A percentile compares a stretch with the other conserved stretches of the same genome.
Evolutionary conservation across 148 eudicot species (phyloP).

Genomic region (Vaccinium corymbosum): DNA sequence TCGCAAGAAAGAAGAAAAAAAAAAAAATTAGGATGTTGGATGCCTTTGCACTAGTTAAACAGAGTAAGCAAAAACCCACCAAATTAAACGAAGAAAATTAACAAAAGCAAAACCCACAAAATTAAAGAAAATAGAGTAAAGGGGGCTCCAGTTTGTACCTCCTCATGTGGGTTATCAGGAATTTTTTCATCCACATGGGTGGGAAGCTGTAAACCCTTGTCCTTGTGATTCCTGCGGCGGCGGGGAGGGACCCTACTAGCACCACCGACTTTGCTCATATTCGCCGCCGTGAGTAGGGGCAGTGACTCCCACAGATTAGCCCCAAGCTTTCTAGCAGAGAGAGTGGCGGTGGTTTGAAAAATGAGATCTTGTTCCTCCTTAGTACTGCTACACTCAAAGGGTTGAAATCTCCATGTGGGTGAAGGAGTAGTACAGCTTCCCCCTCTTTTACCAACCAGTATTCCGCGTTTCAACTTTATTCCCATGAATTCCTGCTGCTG

Average conservation of each 20-base stretch:
- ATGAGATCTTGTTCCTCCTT: constrained; percentile 16
- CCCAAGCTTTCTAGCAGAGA: constrained; percentile 71
- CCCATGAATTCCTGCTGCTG: constrained; percentile 45
- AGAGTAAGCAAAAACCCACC: background rate
- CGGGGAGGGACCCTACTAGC: constrained; percentile 16
- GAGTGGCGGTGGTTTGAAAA: constrained; percentile 1
- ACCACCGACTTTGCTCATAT: constrained; percentile 34
- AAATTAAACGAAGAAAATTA: background rate
- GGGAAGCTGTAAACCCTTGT: constrained; percentile 31
- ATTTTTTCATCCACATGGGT: constrained; percentile 25
- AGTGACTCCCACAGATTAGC: constrained; percentile 70
- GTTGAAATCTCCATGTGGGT: constrained; percentile 58
- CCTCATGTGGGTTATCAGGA: constrained; percentile 30
- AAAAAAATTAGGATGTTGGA: too few relatives aligned
- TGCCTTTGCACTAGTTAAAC: background rate
- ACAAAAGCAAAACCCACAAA: background rate
- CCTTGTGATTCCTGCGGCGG: constrained; percentile 21
- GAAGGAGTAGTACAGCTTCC: constrained; percentile 60
- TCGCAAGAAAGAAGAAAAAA: background rate
- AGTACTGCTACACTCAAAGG: constrained; percentile 13
- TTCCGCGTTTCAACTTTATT: constrained; percentile 53
- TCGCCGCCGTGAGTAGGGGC: constrained; percentile 35
- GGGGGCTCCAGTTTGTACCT: constrained; percentile 28
- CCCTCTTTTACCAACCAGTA: constrained; percentile 57
- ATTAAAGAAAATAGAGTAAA: background rate